phyloP scores from a whole-genome alignment of 768 basidiomycete genomes.

The Boletus subparvulus region DNA sequence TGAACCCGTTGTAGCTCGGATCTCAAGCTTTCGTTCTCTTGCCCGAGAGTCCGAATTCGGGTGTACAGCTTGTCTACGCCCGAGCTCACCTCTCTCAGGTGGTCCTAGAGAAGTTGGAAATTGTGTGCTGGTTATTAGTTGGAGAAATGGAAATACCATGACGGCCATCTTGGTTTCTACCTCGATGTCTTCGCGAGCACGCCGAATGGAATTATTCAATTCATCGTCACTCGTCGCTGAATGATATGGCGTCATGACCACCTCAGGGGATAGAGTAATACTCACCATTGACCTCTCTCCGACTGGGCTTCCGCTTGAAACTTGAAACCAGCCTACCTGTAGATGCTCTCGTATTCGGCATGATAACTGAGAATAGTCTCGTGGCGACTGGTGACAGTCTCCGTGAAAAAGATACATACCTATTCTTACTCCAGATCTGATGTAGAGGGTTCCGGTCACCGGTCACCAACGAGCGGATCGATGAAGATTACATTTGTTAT shows the following conservation, averaged over 20 bases:
- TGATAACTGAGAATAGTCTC: not conserved
- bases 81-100: slow-evolving; percentile 1
- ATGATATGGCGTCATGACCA: not conserved
- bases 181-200: not conserved
- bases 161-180: not conserved
- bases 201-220: not conserved
- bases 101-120: slow-evolving; percentile 1
- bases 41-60: slow-evolving; percentile 9
- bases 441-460: too few relatives aligned
- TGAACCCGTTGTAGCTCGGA: slow-evolving; percentile 2
- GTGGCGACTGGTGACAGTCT: not conserved
- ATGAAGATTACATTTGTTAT: not conserved
- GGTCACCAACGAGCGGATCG: too few relatives aligned
- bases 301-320: not conserved
- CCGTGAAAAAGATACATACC: not conserved
- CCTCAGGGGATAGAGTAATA: not conserved
- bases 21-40: slow-evolving; percentile 5
- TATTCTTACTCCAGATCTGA: not conserved
- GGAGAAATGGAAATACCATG: slow-evolving; percentile 8
- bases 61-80: slow-evolving; percentile 12
- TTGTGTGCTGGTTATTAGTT: not conserved
- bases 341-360: slow-evolving; percentile 17
- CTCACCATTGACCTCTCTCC: not conserved
- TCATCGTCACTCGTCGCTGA: slow-evolving; percentile 4
- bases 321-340: not conserved